Conservation (phyloP, 2,329 filamentous ascomycete genomes). For the Metarhizium humberi region DNA sequence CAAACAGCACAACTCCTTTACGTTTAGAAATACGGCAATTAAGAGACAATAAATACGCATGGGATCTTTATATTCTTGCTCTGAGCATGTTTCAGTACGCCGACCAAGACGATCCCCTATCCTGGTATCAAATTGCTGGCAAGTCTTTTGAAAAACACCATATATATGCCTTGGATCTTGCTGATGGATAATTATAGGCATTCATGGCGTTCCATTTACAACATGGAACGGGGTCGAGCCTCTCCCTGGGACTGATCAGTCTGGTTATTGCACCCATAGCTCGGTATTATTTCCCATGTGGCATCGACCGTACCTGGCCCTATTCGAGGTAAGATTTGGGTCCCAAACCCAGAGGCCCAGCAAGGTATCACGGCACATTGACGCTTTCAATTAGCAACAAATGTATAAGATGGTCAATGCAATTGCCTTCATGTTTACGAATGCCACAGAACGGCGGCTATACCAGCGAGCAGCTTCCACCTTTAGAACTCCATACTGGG, state of each 20-base stretch:
- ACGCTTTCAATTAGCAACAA: constrained; percentile 23
- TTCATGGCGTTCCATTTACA: constrained; percentile 66
- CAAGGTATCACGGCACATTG: constrained; percentile 2
- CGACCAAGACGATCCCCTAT: constrained; percentile 52
- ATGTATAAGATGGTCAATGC: constrained; percentile 24
- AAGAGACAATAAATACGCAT: constrained; percentile 52
- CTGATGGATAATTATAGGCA: constrained; percentile 38
- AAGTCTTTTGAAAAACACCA: constrained; percentile 15
- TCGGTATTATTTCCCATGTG: constrained; percentile 70
- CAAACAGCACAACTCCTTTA: constrained; percentile 30
- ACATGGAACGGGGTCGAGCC: constrained; percentile 44
- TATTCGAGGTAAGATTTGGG: constrained; percentile 39
- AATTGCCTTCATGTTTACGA: constrained; percentile 40
- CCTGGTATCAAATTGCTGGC: constrained; percentile 75
- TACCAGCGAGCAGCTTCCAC: constrained; percentile 42
- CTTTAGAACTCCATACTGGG: constrained; percentile 51
- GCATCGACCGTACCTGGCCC: constrained; percentile 71
- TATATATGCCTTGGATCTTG: background rate
- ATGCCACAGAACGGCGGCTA: constrained; percentile 31
- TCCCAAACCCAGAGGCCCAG: background rate
- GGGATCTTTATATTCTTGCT: constrained; percentile 70
- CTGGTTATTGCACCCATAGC: constrained; percentile 70
- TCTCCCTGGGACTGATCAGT: constrained; percentile 39
- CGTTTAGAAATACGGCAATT: constrained; percentile 63
- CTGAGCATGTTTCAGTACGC: constrained; percentile 63